Base-by-base conservation (phyloP, 2,329 filamentous ascomycete species). In the Botrytis pseudocinerea region DNA sequence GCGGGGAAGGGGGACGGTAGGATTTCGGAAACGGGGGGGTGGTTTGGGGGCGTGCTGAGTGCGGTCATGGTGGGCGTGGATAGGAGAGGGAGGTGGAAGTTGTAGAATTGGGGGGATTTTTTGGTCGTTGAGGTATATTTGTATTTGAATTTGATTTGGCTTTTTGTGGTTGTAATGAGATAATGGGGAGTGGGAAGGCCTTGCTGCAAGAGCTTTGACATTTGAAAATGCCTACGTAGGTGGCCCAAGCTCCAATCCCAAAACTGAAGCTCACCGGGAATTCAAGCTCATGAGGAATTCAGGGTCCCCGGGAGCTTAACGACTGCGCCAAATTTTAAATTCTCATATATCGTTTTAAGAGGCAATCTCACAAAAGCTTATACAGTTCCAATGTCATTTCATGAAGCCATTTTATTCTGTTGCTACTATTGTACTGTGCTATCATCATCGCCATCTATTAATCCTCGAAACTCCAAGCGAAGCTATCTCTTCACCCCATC, bases 1-100 rank as follows among this genome's bases (percentile, higher is more conserved):
- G 78, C 78, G 32, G 80, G 80, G 73, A 80, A 81, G 4, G 76
- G 75, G 28, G 75, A 70, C 28, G 70, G 35, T 51, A 78, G 76
- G 32, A 77, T 60, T 1, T 71, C 76, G 22, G 72, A 38, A 6
- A 16, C 22, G 22, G n/a, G 12, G 18, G 28, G 38, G 10, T 35
- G 20, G 16, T 42, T 28, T 60, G n/a, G 1, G 18, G 25, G 40
- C 7, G 54, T 14, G 8, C 12, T 35, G 14, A 28, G 32, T 38
- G 38, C 40, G 22, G 48, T 42, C 48, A 57, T 68, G 1, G 1
- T 57, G 25, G n/a, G 32, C 3, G n/a, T 42, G 16, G 0, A 22
- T n/a, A 28, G 1, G 22, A 4, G 40, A 22, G 54, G 1, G 16
- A 28, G 35, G 20, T 54, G 2, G 2, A 12, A 28, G 10, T 0